Conservation (phyloP, 202 grass and related monocot species). For the Schoenoplectus tabernaemontani region DNA sequence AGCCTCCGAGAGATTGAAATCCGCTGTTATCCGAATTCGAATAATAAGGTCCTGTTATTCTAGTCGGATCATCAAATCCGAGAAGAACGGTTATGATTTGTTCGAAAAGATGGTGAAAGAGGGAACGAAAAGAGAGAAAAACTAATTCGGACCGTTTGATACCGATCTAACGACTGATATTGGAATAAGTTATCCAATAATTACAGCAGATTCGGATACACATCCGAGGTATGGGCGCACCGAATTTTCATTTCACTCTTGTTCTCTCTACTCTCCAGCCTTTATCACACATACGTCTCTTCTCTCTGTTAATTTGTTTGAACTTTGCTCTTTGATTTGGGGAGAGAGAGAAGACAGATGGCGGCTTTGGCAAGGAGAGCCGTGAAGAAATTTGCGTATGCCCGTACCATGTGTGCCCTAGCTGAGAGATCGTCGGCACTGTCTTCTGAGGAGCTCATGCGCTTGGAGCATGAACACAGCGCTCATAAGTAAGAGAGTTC, state of each 20-base stretch:
- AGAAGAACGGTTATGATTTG: too few relatives aligned
- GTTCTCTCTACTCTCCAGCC: neutral
- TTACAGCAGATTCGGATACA: too few relatives aligned
- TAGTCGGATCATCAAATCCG: too few relatives aligned
- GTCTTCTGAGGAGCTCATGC: slow-evolving; percentile 89
- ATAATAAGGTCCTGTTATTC: too few relatives aligned
- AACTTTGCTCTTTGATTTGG: neutral
- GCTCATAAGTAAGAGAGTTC: slow-evolving; percentile 56
- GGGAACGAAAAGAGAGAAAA: too few relatives aligned
- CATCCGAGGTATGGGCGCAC: neutral
- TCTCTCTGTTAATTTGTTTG: neutral
- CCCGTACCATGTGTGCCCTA: slow-evolving; percentile 25
- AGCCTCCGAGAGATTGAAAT: too few relatives aligned
- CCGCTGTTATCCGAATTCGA: too few relatives aligned
- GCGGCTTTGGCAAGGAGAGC: slow-evolving; percentile 19
- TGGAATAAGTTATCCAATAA: too few relatives aligned
- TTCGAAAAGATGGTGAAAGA: too few relatives aligned
- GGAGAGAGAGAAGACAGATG: neutral
- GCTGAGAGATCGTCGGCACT: slow-evolving; percentile 27
- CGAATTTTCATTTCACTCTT: neutral
- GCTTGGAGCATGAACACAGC: slow-evolving; percentile 61
- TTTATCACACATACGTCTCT: neutral
- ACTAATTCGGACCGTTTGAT: too few relatives aligned
- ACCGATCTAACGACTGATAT: too few relatives aligned
- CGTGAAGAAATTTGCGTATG: slow-evolving; percentile 24